Percentiles rank a stretch among this genome's conserved stretches.
These are phyloP conservation scores for Chytriomyces sp. DNA, from an alignment of 192 early-diverging fungal species.

Conservation along the genomic window DNA sequence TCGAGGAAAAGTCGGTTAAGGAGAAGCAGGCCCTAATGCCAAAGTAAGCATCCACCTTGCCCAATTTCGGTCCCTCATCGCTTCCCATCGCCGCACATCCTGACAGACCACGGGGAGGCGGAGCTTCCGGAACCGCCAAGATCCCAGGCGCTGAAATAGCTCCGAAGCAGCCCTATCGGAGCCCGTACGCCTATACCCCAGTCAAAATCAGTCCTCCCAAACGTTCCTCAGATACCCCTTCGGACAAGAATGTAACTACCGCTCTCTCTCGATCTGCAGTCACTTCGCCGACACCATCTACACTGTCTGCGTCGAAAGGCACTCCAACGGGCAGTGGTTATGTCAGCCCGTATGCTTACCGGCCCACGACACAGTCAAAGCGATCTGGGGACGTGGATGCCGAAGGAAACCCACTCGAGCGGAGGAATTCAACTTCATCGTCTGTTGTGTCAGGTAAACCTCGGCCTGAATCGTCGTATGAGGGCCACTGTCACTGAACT, in stretches of 20 bases:
- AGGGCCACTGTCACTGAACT: too few relatives aligned
- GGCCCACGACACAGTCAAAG: not conserved
- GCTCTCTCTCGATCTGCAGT: too few relatives aligned
- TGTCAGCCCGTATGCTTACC: conserved; percentile 27
- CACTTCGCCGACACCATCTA: not conserved
- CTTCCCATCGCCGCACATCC: not conserved
- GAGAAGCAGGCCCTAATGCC: not conserved
- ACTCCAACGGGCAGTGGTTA: conserved; percentile 3
- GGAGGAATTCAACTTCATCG: not conserved
- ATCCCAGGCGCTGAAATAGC: not conserved
- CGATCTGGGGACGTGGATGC: not conserved
- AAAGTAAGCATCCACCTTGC: not conserved
- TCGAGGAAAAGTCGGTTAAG: not conserved
- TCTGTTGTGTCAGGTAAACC: not conserved
- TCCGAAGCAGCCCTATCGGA: conserved; percentile 14
- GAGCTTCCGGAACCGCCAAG: not conserved
- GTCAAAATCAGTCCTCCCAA: not conserved
- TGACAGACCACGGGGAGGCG: not conserved
- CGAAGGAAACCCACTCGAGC: not conserved
- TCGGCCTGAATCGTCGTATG: too few relatives aligned
- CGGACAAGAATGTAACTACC: too few relatives aligned
- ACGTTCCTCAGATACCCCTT: not conserved
- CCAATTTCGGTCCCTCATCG: not conserved
- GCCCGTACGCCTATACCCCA: conserved; percentile 13
- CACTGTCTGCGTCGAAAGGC: not conserved